Conservation (phyloP, 176 grass and related monocot genomes). For the Echinochloa phyllopogon region DNA sequence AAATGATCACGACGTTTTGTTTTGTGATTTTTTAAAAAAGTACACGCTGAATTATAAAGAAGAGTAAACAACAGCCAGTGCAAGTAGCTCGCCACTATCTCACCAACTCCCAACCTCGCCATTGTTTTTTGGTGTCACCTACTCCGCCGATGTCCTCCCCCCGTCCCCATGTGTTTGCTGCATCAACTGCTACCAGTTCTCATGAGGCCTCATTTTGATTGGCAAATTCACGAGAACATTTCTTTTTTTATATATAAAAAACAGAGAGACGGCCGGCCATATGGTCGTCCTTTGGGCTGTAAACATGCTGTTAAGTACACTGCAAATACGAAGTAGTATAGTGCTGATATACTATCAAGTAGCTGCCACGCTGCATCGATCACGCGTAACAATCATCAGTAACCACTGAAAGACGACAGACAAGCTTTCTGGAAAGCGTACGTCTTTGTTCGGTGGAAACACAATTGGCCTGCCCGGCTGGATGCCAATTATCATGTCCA, state of each 20-base stretch:
- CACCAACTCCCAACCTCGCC: conserved; percentile 1
- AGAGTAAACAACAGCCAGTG: neutral
- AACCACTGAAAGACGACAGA: conserved; percentile 29
- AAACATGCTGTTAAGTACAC: neutral
- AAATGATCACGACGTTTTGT: neutral
- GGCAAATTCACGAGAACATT: neutral
- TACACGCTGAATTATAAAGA: neutral
- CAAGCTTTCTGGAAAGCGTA: conserved; percentile 18
- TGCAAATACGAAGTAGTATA: neutral
- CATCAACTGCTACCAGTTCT: neutral
- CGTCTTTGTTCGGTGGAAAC: conserved; percentile 34
- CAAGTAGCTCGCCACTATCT: conserved; percentile 32
- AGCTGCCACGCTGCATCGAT: conserved; percentile 10
- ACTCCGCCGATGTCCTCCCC: neutral
- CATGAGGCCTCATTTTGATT: conserved; percentile 12
- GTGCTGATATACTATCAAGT: neutral
- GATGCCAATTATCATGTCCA: neutral
- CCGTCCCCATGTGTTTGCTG: neutral
- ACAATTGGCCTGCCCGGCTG: conserved; percentile 20
- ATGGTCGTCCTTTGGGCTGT: neutral
- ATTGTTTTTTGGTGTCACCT: neutral
- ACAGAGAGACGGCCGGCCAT: neutral
- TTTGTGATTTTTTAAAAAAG: neutral
- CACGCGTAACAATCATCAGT: conserved; percentile 8
- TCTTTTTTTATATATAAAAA: neutral